Evolutionary conservation across 805 yeast species (phyloP), one percentile per base, ranked within the genome.

Genomic region (Myxozyma nipponensis): DNA sequence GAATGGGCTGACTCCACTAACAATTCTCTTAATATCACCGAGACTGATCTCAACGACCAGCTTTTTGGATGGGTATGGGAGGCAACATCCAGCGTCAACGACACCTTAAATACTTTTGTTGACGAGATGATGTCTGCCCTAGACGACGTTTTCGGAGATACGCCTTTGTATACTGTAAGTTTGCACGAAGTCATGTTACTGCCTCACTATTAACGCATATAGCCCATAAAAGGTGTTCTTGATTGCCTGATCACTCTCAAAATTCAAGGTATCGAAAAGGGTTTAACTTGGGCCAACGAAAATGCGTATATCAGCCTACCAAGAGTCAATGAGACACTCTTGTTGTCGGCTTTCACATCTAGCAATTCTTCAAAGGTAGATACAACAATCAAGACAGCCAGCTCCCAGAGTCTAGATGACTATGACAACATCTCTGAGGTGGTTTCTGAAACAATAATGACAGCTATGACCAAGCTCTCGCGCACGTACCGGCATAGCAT

Each of bases 171-270:
- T 42, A 64, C 64, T 45, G 46, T 42, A 32, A 21, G 46, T 32
- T 13, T n/a, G 13, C 5, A 17, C 26, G n/a, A 17, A 28, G 17
- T 35, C 19, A 7, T 28, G 7, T 28, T 28, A 13, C 7, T 28
- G 10, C 10, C 13, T 28, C 13, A 13, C 13, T 28, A 13, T 23
- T 38, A 38, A 86, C 97, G 0, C 77, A 84, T 0, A 67, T 90
- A 65, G 36, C 44, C 58, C 9, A 42, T 58, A 13, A 1, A 85
- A 25, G 75, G 83, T 0, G 79, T 88, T 0, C 84, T 90, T 3
- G 80, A 82, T 28, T 91, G 98, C 69, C 78, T 86, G 2, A 72
- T 93, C 35, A 91, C 86, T 17, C 72, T 83, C 43, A 93, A 91
- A 61, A 65, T 91, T 4, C 73, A 72, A 13, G 72, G 76, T 21